Conservation (phyloP, 192 early-diverging fungal genomes). For the Backusella psychrophila region DNA sequence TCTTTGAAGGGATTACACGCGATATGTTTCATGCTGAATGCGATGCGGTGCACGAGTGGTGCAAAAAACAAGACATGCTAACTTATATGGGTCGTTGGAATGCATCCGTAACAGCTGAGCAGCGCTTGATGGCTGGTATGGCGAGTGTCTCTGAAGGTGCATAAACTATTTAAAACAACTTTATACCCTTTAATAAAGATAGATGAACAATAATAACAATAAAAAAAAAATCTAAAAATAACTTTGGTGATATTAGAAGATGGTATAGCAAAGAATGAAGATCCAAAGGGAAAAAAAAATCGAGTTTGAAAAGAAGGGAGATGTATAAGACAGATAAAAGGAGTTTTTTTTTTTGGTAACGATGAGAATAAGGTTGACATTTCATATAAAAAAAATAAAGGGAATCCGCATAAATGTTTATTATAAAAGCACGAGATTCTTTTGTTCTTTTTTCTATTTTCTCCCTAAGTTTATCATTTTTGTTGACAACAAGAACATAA, state of each 20-base stretch:
- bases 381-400: no score
- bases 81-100: slow-evolving; percentile 36
- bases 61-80: slow-evolving; percentile 1
- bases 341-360: neutral
- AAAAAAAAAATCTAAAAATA: neutral
- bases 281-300: neutral
- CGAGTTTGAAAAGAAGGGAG: neutral
- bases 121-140: slow-evolving; percentile 40
- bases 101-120: slow-evolving; percentile 39
- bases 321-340: neutral
- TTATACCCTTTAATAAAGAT: neutral
- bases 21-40: slow-evolving; percentile 40
- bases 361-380: no score
- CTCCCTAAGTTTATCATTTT: neutral
- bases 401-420: no score
- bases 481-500: neutral
- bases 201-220: neutral
- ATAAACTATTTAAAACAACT: neutral
- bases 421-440: neutral
- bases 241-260: neutral
- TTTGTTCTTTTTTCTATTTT: neutral
- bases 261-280: neutral
- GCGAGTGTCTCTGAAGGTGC: slow-evolving; percentile 27
- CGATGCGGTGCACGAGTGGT: slow-evolving; percentile 25
- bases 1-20: slow-evolving; percentile 39